Percentiles rank a stretch among this genome's conserved stretches.
These are phyloP conservation scores for Neopestalotiopsis clavispora DNA, from an alignment of 2,329 filamentous ascomycete species.

Conservation along the genomic window DNA sequence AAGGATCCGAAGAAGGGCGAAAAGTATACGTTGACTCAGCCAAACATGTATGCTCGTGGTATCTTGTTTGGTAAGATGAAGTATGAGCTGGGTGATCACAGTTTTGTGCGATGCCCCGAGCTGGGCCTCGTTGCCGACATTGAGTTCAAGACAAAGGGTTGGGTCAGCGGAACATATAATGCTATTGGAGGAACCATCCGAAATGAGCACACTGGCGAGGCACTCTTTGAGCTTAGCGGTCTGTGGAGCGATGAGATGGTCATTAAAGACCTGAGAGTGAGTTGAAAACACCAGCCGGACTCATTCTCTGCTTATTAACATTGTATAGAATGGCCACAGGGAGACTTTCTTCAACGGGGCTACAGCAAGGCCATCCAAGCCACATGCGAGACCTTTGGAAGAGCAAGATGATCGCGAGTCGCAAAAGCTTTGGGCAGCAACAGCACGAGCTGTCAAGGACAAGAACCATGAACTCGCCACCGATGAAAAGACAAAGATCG, in stretches of 20 bases:
- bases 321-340: conserved; percentile 78
- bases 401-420: conserved; percentile 93
- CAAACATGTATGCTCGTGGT: conserved; percentile 98
- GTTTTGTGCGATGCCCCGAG: conserved; percentile 89
- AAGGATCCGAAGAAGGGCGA: conserved; percentile 71
- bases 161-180: conserved; percentile 95
- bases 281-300: conserved; percentile 28
- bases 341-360: conserved; percentile 89
- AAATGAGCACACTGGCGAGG: conserved; percentile 83
- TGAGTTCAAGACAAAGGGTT: conserved; percentile 98
- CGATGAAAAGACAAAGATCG: conserved; percentile 94
- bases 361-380: conserved; percentile 76
- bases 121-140: conserved; percentile 86
- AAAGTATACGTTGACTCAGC: conserved; percentile 92
- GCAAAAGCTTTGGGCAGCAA: conserved; percentile 83
- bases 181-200: conserved; percentile 92
- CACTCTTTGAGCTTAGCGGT: conserved; percentile 89
- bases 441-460: conserved; percentile 79
- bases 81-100: conserved; percentile 96
- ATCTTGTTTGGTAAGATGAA: conserved; percentile 99
- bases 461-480: conserved; percentile 89
- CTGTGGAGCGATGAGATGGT: conserved; percentile 96
- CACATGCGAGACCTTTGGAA: conserved; percentile 74
- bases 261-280: conserved; percentile 80
- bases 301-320: conserved; percentile 21